These are phyloP conservation scores for Coemansia sp. DNA, from an alignment of 192 early-diverging fungal genomes.

Conservation along the genomic window DNA sequence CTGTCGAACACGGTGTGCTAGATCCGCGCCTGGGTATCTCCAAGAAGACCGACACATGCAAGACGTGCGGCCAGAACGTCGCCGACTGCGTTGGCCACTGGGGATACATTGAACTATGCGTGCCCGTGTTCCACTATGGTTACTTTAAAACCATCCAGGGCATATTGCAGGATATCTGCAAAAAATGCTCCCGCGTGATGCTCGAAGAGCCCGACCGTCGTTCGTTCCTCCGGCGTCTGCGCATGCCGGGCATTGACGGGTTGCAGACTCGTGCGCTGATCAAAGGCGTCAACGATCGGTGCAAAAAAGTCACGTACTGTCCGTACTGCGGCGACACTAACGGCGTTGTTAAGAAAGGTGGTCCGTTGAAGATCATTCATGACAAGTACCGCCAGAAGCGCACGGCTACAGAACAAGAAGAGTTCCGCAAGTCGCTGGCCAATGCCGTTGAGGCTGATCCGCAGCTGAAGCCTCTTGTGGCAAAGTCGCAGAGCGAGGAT, in stretches of 20 bases:
- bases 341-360: slow-evolving; percentile 93
- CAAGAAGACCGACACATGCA: slow-evolving; percentile 78
- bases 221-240: slow-evolving; percentile 64
- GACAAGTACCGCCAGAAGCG: slow-evolving; percentile 88
- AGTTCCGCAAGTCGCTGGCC: slow-evolving; percentile 74
- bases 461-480: slow-evolving; percentile 70
- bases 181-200: slow-evolving; percentile 87
- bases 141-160: slow-evolving; percentile 88
- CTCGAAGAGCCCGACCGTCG: slow-evolving; percentile 79
- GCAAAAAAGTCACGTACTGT: slow-evolving; percentile 86
- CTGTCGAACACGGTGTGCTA: slow-evolving; percentile 83
- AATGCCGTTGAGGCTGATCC: slow-evolving; percentile 71
- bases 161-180: slow-evolving; percentile 97
- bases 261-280: slow-evolving; percentile 71
- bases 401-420: slow-evolving; percentile 71
- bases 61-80: slow-evolving; percentile 84
- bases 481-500: slow-evolving; percentile 84
- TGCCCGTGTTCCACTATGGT: slow-evolving; percentile 98
- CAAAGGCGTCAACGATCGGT: slow-evolving; percentile 79
- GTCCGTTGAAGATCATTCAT: slow-evolving; percentile 91
- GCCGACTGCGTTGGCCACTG: slow-evolving; percentile 96
- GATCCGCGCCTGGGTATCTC: slow-evolving; percentile 87
- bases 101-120: slow-evolving; percentile 85
- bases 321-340: slow-evolving; percentile 80
- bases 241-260: slow-evolving; percentile 81